These are phyloP conservation scores for Sporothrix inflata DNA, from an alignment of 2,329 filamentous ascomycete genomes.

Conservation along the genomic window DNA sequence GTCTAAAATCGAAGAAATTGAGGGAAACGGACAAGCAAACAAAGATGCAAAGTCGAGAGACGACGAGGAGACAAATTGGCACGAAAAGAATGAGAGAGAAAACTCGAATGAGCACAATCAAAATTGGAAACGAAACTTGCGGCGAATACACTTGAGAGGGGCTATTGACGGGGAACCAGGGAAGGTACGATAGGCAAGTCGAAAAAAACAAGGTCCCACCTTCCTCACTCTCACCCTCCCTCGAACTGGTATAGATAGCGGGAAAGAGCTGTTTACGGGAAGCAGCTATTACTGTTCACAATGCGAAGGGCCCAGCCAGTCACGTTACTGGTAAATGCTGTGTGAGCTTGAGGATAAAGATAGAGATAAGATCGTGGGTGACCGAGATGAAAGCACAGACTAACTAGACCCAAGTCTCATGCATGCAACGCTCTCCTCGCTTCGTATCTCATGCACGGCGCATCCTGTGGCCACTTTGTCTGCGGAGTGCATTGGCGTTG, in stretches of 20 bases:
- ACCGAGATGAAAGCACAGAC: neutral
- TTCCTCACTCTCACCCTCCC: neutral
- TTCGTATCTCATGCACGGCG: slow-evolving; percentile 17
- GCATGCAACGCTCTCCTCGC: neutral
- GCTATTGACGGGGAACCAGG: neutral
- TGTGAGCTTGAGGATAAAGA: neutral
- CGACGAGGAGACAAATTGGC: neutral
- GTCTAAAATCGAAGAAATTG: neutral
- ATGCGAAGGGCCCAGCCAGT: neutral
- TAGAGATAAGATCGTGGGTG: neutral
- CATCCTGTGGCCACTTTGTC: neutral
- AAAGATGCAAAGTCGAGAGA: neutral
- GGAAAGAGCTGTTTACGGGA: neutral
- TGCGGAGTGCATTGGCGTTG: slow-evolving; percentile 15
- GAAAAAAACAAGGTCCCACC: slow-evolving; percentile 16
- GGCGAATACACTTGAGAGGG: neutral
- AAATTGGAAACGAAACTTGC: slow-evolving; percentile 13
- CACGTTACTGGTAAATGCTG: slow-evolving; percentile 13
- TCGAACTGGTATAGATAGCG: neutral
- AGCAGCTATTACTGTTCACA: neutral
- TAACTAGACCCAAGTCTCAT: neutral
- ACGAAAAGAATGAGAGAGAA: neutral
- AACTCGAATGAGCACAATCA: neutral
- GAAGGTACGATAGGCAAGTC: slow-evolving; percentile 18
- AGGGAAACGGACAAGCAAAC: neutral